These are phyloP conservation scores for Ganoderma lingzhi DNA, from an alignment of 1,284 basidiomycete species.

Conservation along the genomic window DNA sequence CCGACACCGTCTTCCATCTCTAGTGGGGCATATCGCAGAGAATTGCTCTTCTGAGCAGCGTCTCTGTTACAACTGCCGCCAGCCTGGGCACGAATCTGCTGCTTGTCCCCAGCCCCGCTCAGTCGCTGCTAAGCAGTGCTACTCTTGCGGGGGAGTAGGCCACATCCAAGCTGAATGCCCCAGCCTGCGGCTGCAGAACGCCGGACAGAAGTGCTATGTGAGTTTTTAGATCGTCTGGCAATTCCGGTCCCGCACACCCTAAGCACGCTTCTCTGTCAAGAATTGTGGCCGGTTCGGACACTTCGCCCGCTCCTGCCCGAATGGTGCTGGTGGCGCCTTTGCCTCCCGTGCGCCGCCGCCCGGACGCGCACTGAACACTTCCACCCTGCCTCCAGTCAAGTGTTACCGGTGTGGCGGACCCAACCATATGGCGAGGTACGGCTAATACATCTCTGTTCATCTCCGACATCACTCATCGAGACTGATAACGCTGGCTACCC, in stretches of 20 bases:
- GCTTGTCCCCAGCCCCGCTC: constrained; percentile 87
- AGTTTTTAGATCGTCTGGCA: constrained; percentile 37
- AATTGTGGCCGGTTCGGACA: constrained; percentile 85
- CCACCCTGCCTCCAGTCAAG: constrained; percentile 81
- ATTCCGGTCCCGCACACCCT: constrained; percentile 69
- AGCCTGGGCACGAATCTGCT: constrained; percentile 90
- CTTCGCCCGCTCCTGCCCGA: constrained; percentile 78
- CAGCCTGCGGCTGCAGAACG: constrained; percentile 71
- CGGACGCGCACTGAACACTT: constrained; percentile 76
- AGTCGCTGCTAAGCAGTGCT: constrained; percentile 81
- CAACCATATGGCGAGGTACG: constrained; percentile 83
- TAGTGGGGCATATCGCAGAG: constrained; percentile 92
- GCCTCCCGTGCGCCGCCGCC: constrained; percentile 74
- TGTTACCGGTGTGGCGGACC: constrained; percentile 86
- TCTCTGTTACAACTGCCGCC: constrained; percentile 92
- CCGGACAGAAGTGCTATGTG: constrained; percentile 86
- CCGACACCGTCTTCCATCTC: constrained; percentile 27
- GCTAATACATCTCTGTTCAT: not conserved
- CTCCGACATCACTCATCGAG: constrained; percentile 6
- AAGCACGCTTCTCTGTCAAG: constrained; percentile 61
- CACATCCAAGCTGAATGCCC: constrained; percentile 88
- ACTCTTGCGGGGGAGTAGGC: constrained; percentile 80
- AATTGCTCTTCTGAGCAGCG: constrained; percentile 87
- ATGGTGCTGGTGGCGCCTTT: constrained; percentile 55
- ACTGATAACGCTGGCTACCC: constrained; percentile 14